Conservation (phyloP, 2,329 filamentous ascomycete species). For the Scedosporium boydii region DNA sequence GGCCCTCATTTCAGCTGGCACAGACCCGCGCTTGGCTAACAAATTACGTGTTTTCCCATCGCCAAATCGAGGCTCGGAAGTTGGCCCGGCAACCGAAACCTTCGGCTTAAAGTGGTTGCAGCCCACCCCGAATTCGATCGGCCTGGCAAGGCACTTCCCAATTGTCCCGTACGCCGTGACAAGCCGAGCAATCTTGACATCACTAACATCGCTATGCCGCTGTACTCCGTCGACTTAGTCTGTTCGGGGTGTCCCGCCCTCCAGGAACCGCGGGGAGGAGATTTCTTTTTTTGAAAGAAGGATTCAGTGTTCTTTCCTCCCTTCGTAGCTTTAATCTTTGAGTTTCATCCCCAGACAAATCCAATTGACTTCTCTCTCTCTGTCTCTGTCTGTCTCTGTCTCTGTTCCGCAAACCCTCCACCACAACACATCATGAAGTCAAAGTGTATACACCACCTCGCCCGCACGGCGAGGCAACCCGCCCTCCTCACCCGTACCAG, state of each 20-base stretch:
- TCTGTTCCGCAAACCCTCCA: too few species aligned
- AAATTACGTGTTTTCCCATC: background rate
- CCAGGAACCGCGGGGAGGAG: background rate
- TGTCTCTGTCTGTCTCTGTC: too few species aligned
- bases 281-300: too few species aligned
- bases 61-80: background rate
- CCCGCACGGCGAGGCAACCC: background rate
- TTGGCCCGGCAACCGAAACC: conserved; percentile 3
- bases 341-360: background rate
- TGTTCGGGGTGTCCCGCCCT: background rate
- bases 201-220: background rate
- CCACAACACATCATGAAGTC: background rate
- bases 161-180: background rate
- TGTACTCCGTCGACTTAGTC: background rate
- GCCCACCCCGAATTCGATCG: background rate
- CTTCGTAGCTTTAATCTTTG: background rate
- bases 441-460: background rate
- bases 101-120: conserved; percentile 9
- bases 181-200: conserved; percentile 5
- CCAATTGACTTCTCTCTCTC: background rate
- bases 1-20: too few species aligned
- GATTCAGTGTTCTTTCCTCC: background rate
- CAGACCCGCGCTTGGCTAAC: background rate
- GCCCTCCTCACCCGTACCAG: background rate
- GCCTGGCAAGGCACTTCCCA: background rate